Conservation (phyloP, 2,329 filamentous ascomycete species). For the Calonectria hongkongensis region DNA sequence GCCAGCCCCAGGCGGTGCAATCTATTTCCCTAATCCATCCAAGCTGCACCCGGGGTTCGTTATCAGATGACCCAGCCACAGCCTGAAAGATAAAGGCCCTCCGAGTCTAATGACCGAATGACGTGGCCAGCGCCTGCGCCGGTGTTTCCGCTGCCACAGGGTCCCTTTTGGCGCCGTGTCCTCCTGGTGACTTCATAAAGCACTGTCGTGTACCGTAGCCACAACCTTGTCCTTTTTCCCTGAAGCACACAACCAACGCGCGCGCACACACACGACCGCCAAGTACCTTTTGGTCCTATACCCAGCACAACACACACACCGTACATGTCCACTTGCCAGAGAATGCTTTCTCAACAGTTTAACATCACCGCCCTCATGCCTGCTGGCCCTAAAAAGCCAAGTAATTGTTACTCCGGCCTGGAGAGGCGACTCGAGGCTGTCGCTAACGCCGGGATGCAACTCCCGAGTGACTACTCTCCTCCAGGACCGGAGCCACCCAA, state of each 20-base stretch:
- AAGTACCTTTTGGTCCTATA: constrained; percentile 8
- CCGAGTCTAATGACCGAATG: constrained; percentile 4
- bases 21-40: constrained; percentile 14
- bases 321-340: constrained; percentile 40
- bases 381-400: constrained; percentile 33
- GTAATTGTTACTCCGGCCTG: constrained; percentile 41
- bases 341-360: constrained; percentile 40
- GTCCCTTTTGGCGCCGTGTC: not conserved
- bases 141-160: not conserved
- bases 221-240: not conserved
- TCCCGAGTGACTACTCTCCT: constrained; percentile 1
- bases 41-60: not conserved
- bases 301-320: not conserved
- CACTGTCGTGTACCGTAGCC: not conserved
- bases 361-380: constrained; percentile 34
- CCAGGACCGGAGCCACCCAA: constrained; percentile 39
- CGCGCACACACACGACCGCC: not conserved
- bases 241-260: not conserved
- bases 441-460: constrained; percentile 20
- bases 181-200: constrained; percentile 7
- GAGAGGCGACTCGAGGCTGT: constrained; percentile 28
- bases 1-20: not conserved
- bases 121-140: not conserved
- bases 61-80: constrained; percentile 1
- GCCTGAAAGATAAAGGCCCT: constrained; percentile 6